Evolutionary conservation across 2,329 filamentous ascomycete genomes (phyloP), one percentile per base, ranked within the genome.

Genomic region (Penicillium sp.): DNA sequence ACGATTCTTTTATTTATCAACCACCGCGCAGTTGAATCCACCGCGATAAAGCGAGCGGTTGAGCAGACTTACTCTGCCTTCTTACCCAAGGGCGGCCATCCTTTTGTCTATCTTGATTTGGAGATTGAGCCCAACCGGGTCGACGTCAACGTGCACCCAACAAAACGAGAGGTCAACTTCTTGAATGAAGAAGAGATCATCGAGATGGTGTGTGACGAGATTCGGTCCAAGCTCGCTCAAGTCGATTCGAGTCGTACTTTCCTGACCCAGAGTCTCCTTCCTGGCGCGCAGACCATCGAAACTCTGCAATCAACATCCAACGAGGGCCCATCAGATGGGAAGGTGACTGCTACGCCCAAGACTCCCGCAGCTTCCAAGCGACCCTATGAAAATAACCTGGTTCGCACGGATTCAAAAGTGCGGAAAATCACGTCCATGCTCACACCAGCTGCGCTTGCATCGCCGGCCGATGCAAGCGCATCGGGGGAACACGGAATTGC

Each of bases 391-490:
- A 94, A 94, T 64, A 95, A 86, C 47, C 80, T 98, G 9, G 84
- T 98, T 3, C 83, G 93, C 18, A 97, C 91, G 9, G 93, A 98
- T 65, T 83, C 88, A 1, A 87, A 85, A 50, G 77, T 88, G 55
- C 86, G 90, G 49, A 98, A 98, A 67, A 98, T 98, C 53, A 98
- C 93, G 0, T 90, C 88, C 51, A 97, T 98, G 91, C 81, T 98
- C 29, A 78, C 82, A n/a, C 78, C 83, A 13, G 71, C 75, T 3
- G 13, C 39, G 24, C 38, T 48, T 12, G 47, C 53, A 48, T 50
- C 54, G n/a, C 55, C 56, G 46, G 58, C 55, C n/a, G 64, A 63
- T 34, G 55, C 56, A 9, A 56, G 55, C 8, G 43, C 52, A 11
- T 54, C 57, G 13, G 56, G 61, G 9, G 65, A 66, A 34, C 43